Percentiles rank a stretch among this genome's conserved stretches.
Evolutionary conservation across 2,329 filamentous ascomycete species (phyloP).

Genomic region (Clarireedia monteithiana): DNA sequence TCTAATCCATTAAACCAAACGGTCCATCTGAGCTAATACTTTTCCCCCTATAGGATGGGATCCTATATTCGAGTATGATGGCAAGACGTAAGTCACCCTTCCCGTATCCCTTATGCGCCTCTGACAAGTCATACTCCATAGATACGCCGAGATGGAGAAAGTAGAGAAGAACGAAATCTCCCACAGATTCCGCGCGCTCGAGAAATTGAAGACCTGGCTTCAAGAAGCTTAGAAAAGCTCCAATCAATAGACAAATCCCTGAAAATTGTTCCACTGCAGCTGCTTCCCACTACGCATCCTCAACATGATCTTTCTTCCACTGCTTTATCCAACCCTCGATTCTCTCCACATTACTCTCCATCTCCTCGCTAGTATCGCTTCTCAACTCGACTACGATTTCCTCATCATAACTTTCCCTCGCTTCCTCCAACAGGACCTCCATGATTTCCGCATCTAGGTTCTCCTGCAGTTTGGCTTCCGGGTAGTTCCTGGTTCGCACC

Average conservation of each 20-base stretch:
- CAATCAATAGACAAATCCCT: neutral
- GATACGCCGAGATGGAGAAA: slow-evolving; percentile 91
- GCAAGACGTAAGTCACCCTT: slow-evolving; percentile 51
- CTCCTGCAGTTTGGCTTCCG: slow-evolving; percentile 83
- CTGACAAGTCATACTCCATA: slow-evolving; percentile 26
- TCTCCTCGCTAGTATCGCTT: slow-evolving; percentile 75
- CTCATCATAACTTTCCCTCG: slow-evolving; percentile 75
- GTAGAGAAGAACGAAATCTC: slow-evolving; percentile 84
- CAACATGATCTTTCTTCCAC: slow-evolving; percentile 65
- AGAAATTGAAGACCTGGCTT: slow-evolving; percentile 80
- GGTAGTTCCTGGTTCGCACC: slow-evolving; percentile 55
- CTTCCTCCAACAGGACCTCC: slow-evolving; percentile 87
- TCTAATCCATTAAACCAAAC: neutral
- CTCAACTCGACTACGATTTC: slow-evolving; percentile 83
- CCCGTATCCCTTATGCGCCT: slow-evolving; percentile 3
- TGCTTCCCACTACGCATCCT: slow-evolving; percentile 12
- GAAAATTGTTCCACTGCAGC: neutral
- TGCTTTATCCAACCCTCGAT: slow-evolving; percentile 74
- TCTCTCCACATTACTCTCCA: slow-evolving; percentile 81
- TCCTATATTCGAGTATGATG: slow-evolving; percentile 88
- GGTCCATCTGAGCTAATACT: neutral
- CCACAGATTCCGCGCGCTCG: slow-evolving; percentile 79
- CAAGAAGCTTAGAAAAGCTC: slow-evolving; percentile 12
- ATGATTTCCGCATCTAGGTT: slow-evolving; percentile 98
- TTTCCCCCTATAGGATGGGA: slow-evolving; percentile 70